Conservation (phyloP, 176 grass and related monocot species). For the Lolium multiflorum region DNA sequence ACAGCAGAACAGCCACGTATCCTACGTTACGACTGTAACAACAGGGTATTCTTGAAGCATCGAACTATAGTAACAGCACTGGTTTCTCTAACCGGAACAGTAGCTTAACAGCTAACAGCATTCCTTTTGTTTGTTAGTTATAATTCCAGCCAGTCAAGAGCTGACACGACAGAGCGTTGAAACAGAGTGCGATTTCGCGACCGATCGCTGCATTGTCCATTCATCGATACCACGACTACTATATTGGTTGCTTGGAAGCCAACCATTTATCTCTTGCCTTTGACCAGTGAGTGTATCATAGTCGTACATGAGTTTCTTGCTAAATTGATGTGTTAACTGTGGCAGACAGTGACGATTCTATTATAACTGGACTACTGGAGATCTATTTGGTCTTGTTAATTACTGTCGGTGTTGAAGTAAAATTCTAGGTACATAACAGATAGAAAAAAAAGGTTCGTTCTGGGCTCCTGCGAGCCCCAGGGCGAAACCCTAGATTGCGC, state of each 20-base stretch:
- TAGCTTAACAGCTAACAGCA: background rate
- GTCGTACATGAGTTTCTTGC: background rate
- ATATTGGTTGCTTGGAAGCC: background rate
- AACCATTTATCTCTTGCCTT: background rate
- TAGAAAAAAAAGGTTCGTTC: too few relatives aligned
- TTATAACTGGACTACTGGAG: background rate
- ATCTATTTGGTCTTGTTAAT: background rate
- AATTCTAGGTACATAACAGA: too few relatives aligned
- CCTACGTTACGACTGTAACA: background rate
- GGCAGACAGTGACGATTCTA: background rate
- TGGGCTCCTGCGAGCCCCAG: too few relatives aligned
- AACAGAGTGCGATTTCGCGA: background rate
- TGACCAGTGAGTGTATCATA: background rate
- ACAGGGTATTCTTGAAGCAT: background rate
- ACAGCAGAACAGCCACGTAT: background rate
- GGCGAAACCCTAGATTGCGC: too few relatives aligned
- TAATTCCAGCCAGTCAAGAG: background rate
- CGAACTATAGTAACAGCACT: background rate
- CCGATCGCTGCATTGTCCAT: slow-evolving; percentile 14
- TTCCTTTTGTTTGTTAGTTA: background rate
- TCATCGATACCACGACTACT: background rate
- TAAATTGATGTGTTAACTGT: slow-evolving; percentile 4
- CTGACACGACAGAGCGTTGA: background rate
- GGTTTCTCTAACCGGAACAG: background rate
- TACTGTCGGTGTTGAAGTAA: too few relatives aligned